Base-by-base conservation (phyloP, 176 grass and related monocot genomes). In the Juncus effusus region DNA sequence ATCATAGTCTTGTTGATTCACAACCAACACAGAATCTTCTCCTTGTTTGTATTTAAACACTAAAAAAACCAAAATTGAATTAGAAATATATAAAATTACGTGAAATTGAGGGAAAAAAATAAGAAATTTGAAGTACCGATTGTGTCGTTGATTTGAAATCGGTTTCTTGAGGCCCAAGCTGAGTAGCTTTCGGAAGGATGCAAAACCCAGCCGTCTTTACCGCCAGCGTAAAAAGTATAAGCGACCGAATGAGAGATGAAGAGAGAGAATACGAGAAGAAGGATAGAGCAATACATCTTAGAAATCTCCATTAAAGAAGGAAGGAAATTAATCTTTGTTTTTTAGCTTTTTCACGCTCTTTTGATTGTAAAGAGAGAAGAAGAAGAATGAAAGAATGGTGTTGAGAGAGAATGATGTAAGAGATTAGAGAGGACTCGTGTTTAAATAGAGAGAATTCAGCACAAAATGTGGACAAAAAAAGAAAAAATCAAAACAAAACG, bases 111-210 rank as follows among this genome's bases (percentile, higher is more conserved):
- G 39, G 4, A 2, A 39, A 15, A 14, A 56, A 69, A 54, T 69
- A 3, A 69, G 38, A 14, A 6, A 2, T 47, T 47, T 47, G 6
- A 0, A 2, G n/a, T 78, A 86, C 80, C 83, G 2, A 90, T 59
- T 10, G 77, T 83, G 60, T 90, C 83, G 37, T 75, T 68, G 11
- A 83, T 55, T 61, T 63, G 74, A 61, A 86, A 83, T 2, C 60
- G 67, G 42, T 80, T 80, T 51, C 79, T 67, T 3, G 13, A 10
- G 4, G 79, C 51, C 83, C 87, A 90, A 10, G 50, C 59, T 14
- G n/a, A 50, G 54, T 86, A 86, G 35, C 53, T 80, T 58, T 81
- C 83, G 0, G 73, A 60, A 2, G 80, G 73, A 14, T 78, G 76
- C 6, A 50, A 19, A 42, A 75, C 69, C 80, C 80, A 90, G 1